Evolutionary conservation across 2,329 filamentous ascomycete genomes (phyloP).

Genomic region (Aspergillus pseudotamarii): DNA sequence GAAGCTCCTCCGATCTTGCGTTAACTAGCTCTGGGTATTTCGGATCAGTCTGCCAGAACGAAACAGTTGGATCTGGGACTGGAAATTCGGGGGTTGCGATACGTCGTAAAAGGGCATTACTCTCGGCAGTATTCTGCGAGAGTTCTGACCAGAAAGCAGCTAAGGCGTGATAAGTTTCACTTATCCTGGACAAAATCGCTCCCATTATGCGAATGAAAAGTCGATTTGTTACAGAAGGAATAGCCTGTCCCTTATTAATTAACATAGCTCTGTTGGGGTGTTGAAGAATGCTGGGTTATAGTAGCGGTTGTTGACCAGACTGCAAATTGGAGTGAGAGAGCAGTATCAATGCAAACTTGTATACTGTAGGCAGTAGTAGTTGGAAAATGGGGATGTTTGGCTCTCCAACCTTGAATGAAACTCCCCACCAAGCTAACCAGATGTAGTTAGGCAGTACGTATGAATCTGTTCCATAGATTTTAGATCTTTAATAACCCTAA

Average conservation of each 20-base stretch:
- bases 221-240: not conserved
- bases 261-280: not conserved
- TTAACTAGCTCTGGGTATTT: slow-evolving; percentile 22
- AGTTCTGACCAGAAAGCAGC: slow-evolving; percentile 4
- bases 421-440: not conserved
- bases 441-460: not conserved
- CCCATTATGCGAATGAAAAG: slow-evolving; percentile 3
- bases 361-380: not conserved
- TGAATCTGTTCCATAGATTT: no score
- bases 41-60: slow-evolving; percentile 25
- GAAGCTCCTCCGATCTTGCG: slow-evolving; percentile 20
- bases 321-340: not conserved
- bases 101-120: slow-evolving; percentile 12
- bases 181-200: slow-evolving; percentile 1
- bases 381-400: not conserved
- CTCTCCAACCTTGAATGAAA: not conserved
- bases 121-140: not conserved
- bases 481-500: no score
- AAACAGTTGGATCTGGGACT: slow-evolving; percentile 13
- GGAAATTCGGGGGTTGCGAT: slow-evolving; percentile 11
- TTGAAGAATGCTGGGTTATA: not conserved
- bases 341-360: not conserved
- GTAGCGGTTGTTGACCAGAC: not conserved
- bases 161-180: slow-evolving; percentile 1
- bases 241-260: not conserved